A percentile compares a stretch with the other conserved stretches of the same genome.
Conservation (phyloP, 257 asterid species). For the Anisodus tanguticus region DNA sequence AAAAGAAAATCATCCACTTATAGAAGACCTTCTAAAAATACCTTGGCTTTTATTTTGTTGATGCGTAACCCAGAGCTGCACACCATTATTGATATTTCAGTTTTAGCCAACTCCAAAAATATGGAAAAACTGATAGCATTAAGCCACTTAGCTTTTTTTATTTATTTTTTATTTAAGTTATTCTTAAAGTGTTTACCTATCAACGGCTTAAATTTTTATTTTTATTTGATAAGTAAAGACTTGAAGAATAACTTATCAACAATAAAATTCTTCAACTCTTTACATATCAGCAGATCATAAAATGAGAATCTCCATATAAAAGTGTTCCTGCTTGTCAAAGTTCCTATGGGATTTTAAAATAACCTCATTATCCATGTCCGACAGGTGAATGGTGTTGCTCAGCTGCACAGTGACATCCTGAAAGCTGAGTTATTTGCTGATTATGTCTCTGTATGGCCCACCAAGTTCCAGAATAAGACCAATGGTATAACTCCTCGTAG, state of each 20-base stretch:
- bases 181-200: not conserved
- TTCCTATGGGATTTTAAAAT: conserved; percentile 9
- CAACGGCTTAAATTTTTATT: not conserved
- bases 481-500: conserved; percentile 99
- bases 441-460: conserved; percentile 94
- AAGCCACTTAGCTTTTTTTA: conserved; percentile 3
- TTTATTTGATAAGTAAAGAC: not conserved
- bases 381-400: conserved; percentile 99
- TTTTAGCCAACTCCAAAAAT: conserved; percentile 26
- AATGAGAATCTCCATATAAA: not conserved
- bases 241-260: not conserved
- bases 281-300: too few species aligned
- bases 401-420: conserved; percentile 93
- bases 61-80: conserved; percentile 2
- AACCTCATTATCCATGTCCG: conserved; percentile 23
- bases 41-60: not conserved
- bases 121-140: conserved; percentile 31
- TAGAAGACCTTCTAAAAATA: not conserved
- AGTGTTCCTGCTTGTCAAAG: conserved; percentile 7
- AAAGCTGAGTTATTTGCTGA: conserved; percentile 84
- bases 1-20: conserved; percentile 10
- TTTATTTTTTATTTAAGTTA: conserved; percentile 25
- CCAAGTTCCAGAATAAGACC: conserved; percentile 95
- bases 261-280: not conserved
- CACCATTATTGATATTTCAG: not conserved